A percentile compares a stretch with the other conserved stretches of the same genome.
phyloP scores from a whole-genome alignment of 345 rosid species.

The Cardamine resedifolia region DNA sequence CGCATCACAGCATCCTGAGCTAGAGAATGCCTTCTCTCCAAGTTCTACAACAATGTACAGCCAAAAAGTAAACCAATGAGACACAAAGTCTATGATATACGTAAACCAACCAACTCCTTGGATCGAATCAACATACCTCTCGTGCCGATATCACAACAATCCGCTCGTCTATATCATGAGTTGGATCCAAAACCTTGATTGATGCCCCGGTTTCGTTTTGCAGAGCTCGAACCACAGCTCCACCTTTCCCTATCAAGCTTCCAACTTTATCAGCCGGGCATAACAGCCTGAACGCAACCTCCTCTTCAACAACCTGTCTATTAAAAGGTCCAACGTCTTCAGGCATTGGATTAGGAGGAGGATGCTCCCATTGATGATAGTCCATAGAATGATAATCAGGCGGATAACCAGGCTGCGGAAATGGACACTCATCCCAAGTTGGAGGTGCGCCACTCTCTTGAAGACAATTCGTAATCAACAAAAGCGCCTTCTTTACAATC shows the following conservation, averaged over 20 bases:
- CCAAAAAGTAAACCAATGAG: background rate
- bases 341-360: conserved; percentile 55
- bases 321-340: conserved; percentile 48
- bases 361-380: conserved; percentile 54
- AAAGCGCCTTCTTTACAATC: conserved; percentile 60
- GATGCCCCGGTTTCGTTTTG: conserved; percentile 75
- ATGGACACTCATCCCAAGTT: conserved; percentile 44
- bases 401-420: conserved; percentile 53
- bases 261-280: conserved; percentile 80
- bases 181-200: conserved; percentile 61
- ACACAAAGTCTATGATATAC: background rate
- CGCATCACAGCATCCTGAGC: conserved; percentile 79
- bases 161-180: conserved; percentile 64
- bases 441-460: conserved; percentile 49
- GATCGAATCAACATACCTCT: conserved; percentile 55
- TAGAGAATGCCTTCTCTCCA: conserved; percentile 65
- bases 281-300: conserved; percentile 56
- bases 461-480: conserved; percentile 49
- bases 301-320: conserved; percentile 61
- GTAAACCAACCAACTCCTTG: background rate
- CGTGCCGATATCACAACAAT: conserved; percentile 69
- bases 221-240: conserved; percentile 55
- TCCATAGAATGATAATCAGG: conserved; percentile 46
- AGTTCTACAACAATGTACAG: conserved; percentile 46
- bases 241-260: conserved; percentile 81